Evolutionary conservation across 345 rosid genomes (phyloP).

Genomic region (Pelargonium nanum): DNA sequence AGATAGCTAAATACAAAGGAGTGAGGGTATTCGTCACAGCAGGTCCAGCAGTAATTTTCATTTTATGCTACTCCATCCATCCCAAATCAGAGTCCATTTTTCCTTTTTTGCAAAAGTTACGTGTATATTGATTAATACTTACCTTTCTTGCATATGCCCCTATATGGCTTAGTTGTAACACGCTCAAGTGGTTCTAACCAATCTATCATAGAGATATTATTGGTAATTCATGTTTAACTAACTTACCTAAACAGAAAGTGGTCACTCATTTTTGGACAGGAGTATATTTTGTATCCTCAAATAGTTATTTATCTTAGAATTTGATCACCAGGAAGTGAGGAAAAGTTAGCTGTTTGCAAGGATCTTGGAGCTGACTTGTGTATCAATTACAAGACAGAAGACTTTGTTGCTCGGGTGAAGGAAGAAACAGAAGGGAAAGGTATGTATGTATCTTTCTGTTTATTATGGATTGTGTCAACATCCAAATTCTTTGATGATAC

Average conservation of each 20-base stretch:
- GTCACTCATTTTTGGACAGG: neutral
- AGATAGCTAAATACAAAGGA: slow-evolving; percentile 66
- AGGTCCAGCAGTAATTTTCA: slow-evolving; percentile 28
- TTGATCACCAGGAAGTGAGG: slow-evolving; percentile 50
- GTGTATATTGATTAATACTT: no score
- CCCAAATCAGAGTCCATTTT: no score
- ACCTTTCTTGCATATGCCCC: no score
- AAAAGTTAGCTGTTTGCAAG: slow-evolving; percentile 71
- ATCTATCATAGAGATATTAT: no score
- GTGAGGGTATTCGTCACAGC: slow-evolving; percentile 71
- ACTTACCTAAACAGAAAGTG: no score
- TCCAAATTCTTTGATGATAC: neutral
- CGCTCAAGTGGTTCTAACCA: no score
- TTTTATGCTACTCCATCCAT: no score
- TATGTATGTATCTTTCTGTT: slow-evolving; percentile 6
- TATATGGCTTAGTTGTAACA: no score
- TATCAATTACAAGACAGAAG: slow-evolving; percentile 85
- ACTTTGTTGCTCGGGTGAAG: slow-evolving; percentile 70
- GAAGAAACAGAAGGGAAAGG: slow-evolving; percentile 87
- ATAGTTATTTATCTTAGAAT: slow-evolving; percentile 1
- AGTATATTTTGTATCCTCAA: neutral
- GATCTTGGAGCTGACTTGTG: slow-evolving; percentile 83
- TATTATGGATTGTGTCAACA: neutral
- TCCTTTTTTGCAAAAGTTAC: no score
- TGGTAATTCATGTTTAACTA: no score